Conservation (phyloP, 140 eudicot species). For the Oenanthe javanica region DNA sequence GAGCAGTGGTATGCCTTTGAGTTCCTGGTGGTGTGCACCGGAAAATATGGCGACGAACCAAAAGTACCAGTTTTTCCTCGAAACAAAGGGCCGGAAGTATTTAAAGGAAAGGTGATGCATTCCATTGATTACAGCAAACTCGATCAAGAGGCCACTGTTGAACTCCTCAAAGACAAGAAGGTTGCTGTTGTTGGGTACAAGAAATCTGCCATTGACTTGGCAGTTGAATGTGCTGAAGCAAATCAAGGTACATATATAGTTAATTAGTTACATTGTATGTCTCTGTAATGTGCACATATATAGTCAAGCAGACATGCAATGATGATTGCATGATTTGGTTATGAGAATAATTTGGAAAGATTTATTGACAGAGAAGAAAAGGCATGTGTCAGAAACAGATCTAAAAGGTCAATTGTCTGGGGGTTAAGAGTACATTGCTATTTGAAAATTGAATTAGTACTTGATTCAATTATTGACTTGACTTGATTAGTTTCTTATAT, state of each 20-base stretch:
- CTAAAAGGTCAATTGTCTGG: constrained; percentile 4
- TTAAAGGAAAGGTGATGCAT: constrained; percentile 75
- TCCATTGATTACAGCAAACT: constrained; percentile 80
- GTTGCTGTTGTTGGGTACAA: constrained; percentile 91
- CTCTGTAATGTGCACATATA: neutral
- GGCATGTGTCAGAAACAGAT: neutral
- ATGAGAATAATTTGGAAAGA: neutral
- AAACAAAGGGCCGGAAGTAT: constrained; percentile 76
- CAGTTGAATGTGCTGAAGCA: constrained; percentile 89
- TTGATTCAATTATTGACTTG: neutral
- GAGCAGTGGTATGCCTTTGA: constrained; percentile 82
- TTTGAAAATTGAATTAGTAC: neutral
- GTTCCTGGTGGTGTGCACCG: constrained; percentile 79
- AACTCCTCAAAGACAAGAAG: constrained; percentile 62
- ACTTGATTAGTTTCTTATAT: neutral
- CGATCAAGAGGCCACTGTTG: constrained; percentile 28
- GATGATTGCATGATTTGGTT: constrained; percentile 1
- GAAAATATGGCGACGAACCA: constrained; percentile 87
- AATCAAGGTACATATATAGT: constrained; percentile 57
- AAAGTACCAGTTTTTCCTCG: constrained; percentile 48
- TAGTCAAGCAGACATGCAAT: neutral
- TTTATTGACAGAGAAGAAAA: neutral
- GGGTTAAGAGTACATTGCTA: neutral
- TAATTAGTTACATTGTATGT: neutral
- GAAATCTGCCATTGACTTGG: constrained; percentile 92